Evolutionary conservation across 257 asterid genomes (phyloP).

Genomic region (Salvia miltiorrhiza): DNA sequence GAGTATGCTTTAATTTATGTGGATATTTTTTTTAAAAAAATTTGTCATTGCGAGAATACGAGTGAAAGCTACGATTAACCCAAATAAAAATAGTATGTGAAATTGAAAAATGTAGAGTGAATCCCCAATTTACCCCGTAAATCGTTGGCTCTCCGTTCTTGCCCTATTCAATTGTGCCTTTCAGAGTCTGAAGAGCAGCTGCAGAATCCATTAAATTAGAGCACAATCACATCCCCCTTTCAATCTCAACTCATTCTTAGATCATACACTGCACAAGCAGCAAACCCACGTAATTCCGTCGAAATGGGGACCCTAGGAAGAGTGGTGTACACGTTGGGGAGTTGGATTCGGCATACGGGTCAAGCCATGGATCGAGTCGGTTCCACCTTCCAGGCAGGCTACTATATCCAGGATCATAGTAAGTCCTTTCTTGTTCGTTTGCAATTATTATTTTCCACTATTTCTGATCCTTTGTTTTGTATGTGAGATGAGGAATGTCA

Average conservation of each 20-base stretch:
- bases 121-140: slow-evolving; percentile 7
- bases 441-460: background rate
- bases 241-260: background rate
- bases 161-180: slow-evolving; percentile 13
- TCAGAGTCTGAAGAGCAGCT: background rate
- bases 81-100: too few relatives aligned
- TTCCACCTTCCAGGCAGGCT: slow-evolving; percentile 58
- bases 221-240: background rate
- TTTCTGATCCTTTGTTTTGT: slow-evolving; percentile 3
- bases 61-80: too few relatives aligned
- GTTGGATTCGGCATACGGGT: slow-evolving; percentile 68
- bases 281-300: background rate
- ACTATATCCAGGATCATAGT: slow-evolving; percentile 62
- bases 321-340: slow-evolving; percentile 65
- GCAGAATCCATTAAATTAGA: background rate
- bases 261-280: background rate
- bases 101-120: too few relatives aligned
- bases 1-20: too few relatives aligned
- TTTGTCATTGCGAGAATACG: too few relatives aligned
- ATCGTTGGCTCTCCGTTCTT: background rate
- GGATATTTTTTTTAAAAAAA: too few relatives aligned
- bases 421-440: slow-evolving; percentile 1
- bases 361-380: slow-evolving; percentile 86
- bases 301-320: slow-evolving; percentile 73
- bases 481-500: background rate